A percentile compares a stretch with the other conserved stretches of the same genome.
These are phyloP conservation scores for Davidsoniella neocaledoniae DNA, from an alignment of 2,329 filamentous ascomycete genomes.

Conservation along the genomic window DNA sequence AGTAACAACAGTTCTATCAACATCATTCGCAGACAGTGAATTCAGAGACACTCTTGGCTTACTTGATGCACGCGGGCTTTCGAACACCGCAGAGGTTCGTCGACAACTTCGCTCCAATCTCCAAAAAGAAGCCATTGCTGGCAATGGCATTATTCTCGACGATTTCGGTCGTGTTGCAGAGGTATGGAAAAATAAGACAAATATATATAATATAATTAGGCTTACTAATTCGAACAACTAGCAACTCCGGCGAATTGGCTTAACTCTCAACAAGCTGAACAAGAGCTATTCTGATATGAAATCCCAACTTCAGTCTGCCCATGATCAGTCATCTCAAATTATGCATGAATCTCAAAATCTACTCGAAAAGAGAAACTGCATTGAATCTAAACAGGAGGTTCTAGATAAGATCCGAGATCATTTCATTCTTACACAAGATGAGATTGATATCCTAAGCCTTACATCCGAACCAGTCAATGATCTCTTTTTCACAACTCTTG, in stretches of 20 bases:
- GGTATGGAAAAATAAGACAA: conserved; percentile 31
- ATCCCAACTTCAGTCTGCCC: conserved; percentile 56
- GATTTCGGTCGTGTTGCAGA: conserved; percentile 84
- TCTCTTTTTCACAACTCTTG: conserved; percentile 61
- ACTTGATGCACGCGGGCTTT: conserved; percentile 52
- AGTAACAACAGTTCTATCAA: conserved; percentile 70
- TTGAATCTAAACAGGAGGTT: conserved; percentile 66
- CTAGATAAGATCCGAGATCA: conserved; percentile 63
- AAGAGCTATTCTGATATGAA: conserved; percentile 67
- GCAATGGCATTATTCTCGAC: conserved; percentile 73
- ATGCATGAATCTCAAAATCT: conserved; percentile 62
- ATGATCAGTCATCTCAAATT: conserved; percentile 54
- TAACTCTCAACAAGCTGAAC: conserved; percentile 63
- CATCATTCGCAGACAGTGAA: conserved; percentile 82
- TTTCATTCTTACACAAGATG: conserved; percentile 71
- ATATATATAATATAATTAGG: not conserved
- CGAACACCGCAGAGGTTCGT: conserved; percentile 62
- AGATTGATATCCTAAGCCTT: conserved; percentile 58
- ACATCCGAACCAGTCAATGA: conserved; percentile 72
- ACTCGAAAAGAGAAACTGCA: conserved; percentile 52
- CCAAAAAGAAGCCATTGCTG: conserved; percentile 82
- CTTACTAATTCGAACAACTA: conserved; percentile 20
- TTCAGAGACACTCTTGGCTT: conserved; percentile 72
- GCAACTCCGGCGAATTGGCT: conserved; percentile 76
- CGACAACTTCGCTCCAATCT: conserved; percentile 66